phyloP scores from a whole-genome alignment of 257 asterid genomes.

The Nicotiana sylvestris region DNA sequence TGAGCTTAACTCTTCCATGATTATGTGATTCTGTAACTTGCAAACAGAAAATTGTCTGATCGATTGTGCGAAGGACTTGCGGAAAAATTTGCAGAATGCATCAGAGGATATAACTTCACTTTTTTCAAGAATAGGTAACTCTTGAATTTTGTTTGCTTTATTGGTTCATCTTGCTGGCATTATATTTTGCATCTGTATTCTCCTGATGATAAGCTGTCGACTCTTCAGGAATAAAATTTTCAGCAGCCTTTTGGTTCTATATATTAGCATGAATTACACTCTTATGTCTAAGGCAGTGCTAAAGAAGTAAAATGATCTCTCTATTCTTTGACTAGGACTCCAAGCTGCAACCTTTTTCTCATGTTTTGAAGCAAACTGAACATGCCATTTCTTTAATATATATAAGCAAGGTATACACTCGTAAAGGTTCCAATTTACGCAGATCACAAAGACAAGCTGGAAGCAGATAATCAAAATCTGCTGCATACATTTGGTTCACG shows the following conservation, averaged over 20 bases:
- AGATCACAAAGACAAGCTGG: constrained; percentile 73
- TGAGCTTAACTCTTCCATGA: constrained; percentile 5
- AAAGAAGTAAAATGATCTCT: background rate
- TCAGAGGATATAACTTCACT: constrained; percentile 58
- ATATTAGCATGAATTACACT: background rate
- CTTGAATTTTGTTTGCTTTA: background rate
- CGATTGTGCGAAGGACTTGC: constrained; percentile 60
- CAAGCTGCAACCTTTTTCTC: background rate
- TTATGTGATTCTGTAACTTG: constrained; percentile 7
- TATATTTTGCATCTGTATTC: background rate
- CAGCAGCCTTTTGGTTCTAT: background rate
- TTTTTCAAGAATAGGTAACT: constrained; percentile 63
- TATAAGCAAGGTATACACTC: background rate
- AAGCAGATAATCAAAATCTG: constrained; percentile 53
- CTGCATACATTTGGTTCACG: constrained; percentile 55
- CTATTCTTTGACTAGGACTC: background rate
- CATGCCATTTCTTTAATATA: background rate
- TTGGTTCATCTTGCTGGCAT: background rate
- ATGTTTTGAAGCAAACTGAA: background rate
- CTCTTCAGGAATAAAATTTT: background rate
- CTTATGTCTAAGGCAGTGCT: background rate
- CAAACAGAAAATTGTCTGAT: constrained; percentile 54
- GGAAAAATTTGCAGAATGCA: constrained; percentile 57
- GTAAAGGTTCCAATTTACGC: constrained; percentile 16
- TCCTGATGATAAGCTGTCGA: background rate